A percentile compares a stretch with the other conserved stretches of the same genome.
These are phyloP conservation scores for Aplosporella prunicola DNA, from an alignment of 2,329 filamentous ascomycete species.

Conservation along the genomic window DNA sequence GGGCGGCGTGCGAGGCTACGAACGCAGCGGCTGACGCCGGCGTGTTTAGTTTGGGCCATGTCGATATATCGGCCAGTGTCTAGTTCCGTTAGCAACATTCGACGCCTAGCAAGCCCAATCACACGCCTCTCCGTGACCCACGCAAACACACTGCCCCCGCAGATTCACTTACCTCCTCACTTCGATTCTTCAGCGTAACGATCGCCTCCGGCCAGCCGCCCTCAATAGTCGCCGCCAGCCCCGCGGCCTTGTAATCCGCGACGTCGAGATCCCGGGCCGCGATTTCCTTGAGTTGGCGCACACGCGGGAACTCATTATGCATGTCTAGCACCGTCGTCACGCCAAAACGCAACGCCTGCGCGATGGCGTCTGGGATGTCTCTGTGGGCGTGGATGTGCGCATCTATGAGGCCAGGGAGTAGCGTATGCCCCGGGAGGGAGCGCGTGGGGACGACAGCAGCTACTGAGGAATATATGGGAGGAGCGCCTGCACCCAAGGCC, in stretches of 20 bases:
- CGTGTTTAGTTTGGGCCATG: slow-evolving; percentile 39
- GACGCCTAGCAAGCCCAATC: background rate
- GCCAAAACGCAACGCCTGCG: slow-evolving; percentile 40
- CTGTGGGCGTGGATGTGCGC: slow-evolving; percentile 40
- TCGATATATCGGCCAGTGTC: slow-evolving; percentile 31
- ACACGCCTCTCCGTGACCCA: background rate
- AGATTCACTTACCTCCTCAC: slow-evolving; percentile 12
- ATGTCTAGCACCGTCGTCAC: slow-evolving; percentile 45
- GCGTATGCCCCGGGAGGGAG: slow-evolving; percentile 38
- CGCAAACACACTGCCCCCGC: background rate
- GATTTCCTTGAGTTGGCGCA: slow-evolving; percentile 22
- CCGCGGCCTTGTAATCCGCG: slow-evolving; percentile 42
- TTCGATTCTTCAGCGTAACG: slow-evolving; percentile 30
- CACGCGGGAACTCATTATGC: slow-evolving; percentile 30
- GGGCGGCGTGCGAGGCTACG: slow-evolving; percentile 30
- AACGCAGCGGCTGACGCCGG: slow-evolving; percentile 34
- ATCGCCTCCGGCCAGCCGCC: slow-evolving; percentile 44
- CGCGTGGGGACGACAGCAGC: slow-evolving; percentile 23
- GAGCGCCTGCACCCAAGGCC: slow-evolving; percentile 16
- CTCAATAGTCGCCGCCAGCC: slow-evolving; percentile 41
- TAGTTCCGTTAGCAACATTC: slow-evolving; percentile 14
- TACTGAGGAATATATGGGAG: slow-evolving; percentile 14
- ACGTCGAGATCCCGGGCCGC: slow-evolving; percentile 22
- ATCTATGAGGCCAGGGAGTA: slow-evolving; percentile 44
- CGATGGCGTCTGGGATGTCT: slow-evolving; percentile 33